These are phyloP conservation scores for Roridomyces roridus DNA, from an alignment of 768 basidiomycete species.

Conservation along the genomic window DNA sequence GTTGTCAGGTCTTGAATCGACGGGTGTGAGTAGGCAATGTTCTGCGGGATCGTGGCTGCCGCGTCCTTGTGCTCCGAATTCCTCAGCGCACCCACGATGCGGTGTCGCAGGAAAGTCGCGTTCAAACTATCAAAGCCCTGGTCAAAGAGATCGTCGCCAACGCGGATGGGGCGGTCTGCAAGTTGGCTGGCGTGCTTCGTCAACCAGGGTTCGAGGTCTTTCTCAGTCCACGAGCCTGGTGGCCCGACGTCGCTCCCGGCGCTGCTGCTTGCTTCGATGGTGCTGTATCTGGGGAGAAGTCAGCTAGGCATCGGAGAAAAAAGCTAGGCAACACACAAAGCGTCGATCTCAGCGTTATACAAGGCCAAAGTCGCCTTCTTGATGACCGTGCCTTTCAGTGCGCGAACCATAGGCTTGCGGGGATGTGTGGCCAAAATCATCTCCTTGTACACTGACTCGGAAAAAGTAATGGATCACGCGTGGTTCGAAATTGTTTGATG, in stretches of 20 bases:
- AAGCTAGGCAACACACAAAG: constrained; percentile 33
- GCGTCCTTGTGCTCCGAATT: constrained; percentile 6
- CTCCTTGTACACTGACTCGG: no score
- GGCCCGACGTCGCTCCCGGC: background rate
- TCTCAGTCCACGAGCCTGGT: constrained; percentile 17
- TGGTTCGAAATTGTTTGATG: no score
- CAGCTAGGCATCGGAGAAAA: no score
- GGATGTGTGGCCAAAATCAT: constrained; percentile 51
- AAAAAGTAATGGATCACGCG: no score
- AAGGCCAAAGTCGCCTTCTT: constrained; percentile 47
- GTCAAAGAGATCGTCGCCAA: constrained; percentile 32
- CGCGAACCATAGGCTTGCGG: constrained; percentile 47
- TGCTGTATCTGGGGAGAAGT: no score
- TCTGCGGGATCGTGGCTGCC: background rate
- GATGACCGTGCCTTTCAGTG: constrained; percentile 55
- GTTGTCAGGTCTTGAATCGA: no score
- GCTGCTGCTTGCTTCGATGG: no score
- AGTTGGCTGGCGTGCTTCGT: constrained; percentile 21
- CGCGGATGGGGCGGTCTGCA: constrained; percentile 1
- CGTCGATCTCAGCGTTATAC: constrained; percentile 56
- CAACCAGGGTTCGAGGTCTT: constrained; percentile 23
- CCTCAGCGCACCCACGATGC: constrained; percentile 36
- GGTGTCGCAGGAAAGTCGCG: constrained; percentile 42
- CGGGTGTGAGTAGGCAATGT: background rate
- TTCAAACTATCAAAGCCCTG: constrained; percentile 43